Evolutionary conservation across 306 rosid species (phyloP).

Genomic region (Prinsepia uniflora): DNA sequence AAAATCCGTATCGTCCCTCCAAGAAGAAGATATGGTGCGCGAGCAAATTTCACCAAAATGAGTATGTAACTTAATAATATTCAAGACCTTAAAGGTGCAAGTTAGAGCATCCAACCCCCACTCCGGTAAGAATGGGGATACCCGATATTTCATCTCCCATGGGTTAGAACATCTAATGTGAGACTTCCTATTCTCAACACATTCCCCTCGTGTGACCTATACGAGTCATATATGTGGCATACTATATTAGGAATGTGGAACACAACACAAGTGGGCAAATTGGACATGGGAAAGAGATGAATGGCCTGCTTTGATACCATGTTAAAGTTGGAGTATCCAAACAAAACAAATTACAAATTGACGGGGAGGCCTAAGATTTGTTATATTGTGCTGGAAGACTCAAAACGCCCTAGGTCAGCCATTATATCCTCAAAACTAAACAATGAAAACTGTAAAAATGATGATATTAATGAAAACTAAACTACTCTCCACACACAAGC

Average conservation of each 20-base stretch:
- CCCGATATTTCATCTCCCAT: not conserved
- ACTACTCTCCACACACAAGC: not conserved
- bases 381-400: not conserved
- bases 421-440: slow-evolving; percentile 3
- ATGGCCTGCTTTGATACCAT: not conserved
- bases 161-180: not conserved
- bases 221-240: not conserved
- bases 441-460: not conserved
- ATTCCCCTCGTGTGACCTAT: not conserved
- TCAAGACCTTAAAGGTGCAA: not conserved
- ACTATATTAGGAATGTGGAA: not conserved
- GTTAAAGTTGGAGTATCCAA: not conserved
- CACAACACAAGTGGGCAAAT: not conserved
- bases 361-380: not conserved
- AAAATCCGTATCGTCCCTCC: not conserved
- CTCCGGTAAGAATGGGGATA: not conserved
- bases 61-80: not conserved
- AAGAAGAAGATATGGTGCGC: not conserved
- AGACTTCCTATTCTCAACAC: not conserved
- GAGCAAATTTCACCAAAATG: not conserved
- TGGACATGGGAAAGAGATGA: not conserved
- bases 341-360: not conserved
- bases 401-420: not conserved
- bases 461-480: slow-evolving; percentile 1
- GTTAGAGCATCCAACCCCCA: not conserved